phyloP scores from a whole-genome alignment of 805 yeast species.

The Ogataea naganishii region DNA sequence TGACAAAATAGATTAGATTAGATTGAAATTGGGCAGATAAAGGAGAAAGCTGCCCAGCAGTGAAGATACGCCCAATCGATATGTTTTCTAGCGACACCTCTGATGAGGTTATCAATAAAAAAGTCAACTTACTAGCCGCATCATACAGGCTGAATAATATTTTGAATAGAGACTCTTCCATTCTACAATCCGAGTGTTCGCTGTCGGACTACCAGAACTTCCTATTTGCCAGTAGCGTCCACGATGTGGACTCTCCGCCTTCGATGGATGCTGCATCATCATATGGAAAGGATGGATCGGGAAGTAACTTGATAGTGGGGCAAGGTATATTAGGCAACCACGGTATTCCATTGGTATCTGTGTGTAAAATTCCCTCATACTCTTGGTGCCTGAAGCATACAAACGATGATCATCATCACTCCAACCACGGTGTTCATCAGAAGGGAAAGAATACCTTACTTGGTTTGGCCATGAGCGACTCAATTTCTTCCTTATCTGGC shows the following conservation, averaged over 20 bases:
- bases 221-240: slow-evolving; percentile 15
- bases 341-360: slow-evolving; percentile 22
- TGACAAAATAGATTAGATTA: no score
- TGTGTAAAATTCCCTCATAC: slow-evolving; percentile 25
- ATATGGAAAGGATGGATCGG: no score
- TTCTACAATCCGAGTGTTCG: slow-evolving; percentile 11
- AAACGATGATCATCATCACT: slow-evolving; percentile 14
- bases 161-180: slow-evolving; percentile 8
- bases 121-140: slow-evolving; percentile 11
- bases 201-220: slow-evolving; percentile 14
- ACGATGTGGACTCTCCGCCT: no score
- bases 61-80: background rate
- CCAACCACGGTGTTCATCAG: slow-evolving; percentile 5
- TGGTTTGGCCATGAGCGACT: slow-evolving; percentile 15
- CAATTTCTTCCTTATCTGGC: slow-evolving; percentile 20
- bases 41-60: background rate
- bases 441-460: slow-evolving; percentile 17
- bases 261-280: no score
- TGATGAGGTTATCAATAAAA: slow-evolving; percentile 9
- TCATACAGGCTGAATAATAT: slow-evolving; percentile 15
- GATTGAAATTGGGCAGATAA: background rate
- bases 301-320: slow-evolving; percentile 21
- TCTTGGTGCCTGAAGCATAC: slow-evolving; percentile 24
- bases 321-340: slow-evolving; percentile 25
- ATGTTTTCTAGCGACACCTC: slow-evolving; percentile 11